These are phyloP conservation scores for Verbascum thapsus DNA, from an alignment of 257 asterid species.

Conservation along the genomic window DNA sequence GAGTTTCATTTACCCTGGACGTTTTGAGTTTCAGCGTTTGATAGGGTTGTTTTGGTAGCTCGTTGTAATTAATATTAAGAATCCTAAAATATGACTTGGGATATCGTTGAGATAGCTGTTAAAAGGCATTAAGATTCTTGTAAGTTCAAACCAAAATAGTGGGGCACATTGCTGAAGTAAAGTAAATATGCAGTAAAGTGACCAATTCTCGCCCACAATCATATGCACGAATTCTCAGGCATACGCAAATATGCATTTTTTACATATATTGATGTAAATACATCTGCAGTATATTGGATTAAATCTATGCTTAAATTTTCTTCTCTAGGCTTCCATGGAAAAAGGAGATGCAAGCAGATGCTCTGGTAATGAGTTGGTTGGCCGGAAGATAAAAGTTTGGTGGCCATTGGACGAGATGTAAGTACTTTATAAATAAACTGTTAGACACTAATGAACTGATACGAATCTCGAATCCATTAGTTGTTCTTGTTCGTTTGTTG, in stretches of 20 bases:
- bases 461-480: not conserved
- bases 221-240: not conserved
- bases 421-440: slow-evolving; percentile 24
- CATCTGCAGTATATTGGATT: not conserved
- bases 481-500: slow-evolving; percentile 1
- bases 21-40: too few relatives aligned
- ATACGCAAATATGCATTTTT: not conserved
- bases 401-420: slow-evolving; percentile 45
- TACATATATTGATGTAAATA: not conserved
- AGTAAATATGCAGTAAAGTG: not conserved
- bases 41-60: too few relatives aligned
- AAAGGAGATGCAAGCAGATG: slow-evolving; percentile 13
- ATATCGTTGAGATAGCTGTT: too few relatives aligned
- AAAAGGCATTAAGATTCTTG: not conserved
- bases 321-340: slow-evolving; percentile 28
- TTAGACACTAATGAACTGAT: slow-evolving; percentile 2
- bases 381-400: slow-evolving; percentile 41
- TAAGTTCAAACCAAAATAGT: not conserved
- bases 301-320: not conserved
- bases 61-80: too few relatives aligned
- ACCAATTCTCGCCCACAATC: not conserved
- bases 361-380: slow-evolving; percentile 32
- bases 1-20: too few relatives aligned
- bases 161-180: not conserved
- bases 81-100: too few relatives aligned